phyloP scores from a whole-genome alignment of 345 rosid species.

The Ceriops decandra region DNA sequence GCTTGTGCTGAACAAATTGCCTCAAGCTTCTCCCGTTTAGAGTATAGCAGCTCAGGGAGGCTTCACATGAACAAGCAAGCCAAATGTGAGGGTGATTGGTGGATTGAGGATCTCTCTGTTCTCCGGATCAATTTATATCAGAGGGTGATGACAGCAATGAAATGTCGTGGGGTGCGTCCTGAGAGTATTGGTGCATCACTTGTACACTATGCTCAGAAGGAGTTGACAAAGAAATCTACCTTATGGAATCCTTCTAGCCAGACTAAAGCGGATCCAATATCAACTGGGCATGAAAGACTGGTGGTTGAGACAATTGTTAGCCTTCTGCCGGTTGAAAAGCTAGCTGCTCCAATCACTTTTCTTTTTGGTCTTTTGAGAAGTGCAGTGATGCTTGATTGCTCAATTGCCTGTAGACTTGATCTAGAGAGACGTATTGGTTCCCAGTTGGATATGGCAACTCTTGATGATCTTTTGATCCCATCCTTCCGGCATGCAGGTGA shows the following conservation, averaged over 20 bases:
- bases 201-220: constrained; percentile 79
- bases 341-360: constrained; percentile 74
- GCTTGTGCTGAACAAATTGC: constrained; percentile 93
- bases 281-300: constrained; percentile 55
- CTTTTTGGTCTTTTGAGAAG: constrained; percentile 87
- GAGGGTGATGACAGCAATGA: constrained; percentile 84
- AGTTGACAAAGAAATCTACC: constrained; percentile 75
- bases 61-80: constrained; percentile 86
- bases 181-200: constrained; percentile 94
- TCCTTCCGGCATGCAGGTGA: constrained; percentile 80
- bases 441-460: constrained; percentile 81
- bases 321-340: constrained; percentile 86
- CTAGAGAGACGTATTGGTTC: constrained; percentile 90
- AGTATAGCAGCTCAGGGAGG: constrained; percentile 97
- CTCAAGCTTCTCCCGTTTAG: constrained; percentile 88
- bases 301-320: constrained; percentile 81
- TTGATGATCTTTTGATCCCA: constrained; percentile 90
- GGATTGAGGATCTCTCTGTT: constrained; percentile 90
- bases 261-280: constrained; percentile 42
- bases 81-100: constrained; percentile 89
- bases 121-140: constrained; percentile 77
- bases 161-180: constrained; percentile 89
- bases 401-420: constrained; percentile 74
- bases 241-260: constrained; percentile 55
- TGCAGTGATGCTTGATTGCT: constrained; percentile 80